phyloP scores from a whole-genome alignment of 208 protist species.

The Vickermania ingenoplastis region DNA sequence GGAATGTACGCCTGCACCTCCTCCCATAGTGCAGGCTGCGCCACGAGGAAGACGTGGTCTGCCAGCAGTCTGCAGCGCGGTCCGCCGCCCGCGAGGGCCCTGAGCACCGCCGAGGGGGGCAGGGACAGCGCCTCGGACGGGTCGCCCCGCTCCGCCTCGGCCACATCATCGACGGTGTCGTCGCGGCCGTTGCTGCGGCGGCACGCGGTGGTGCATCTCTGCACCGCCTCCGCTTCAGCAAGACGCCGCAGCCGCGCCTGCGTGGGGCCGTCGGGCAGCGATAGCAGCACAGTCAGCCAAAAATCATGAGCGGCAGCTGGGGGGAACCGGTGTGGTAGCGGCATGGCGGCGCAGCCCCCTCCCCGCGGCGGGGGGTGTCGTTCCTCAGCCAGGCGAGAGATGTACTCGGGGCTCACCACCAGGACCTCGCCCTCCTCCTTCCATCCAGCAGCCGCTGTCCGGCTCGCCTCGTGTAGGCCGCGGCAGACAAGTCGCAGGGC shows the following conservation, averaged over 20 bases:
- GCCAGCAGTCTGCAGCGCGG: conserved; percentile 24
- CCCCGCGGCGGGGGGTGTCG: background rate
- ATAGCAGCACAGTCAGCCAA: background rate
- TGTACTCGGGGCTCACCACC: background rate
- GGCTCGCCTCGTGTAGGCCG: background rate
- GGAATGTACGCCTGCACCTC: conserved; percentile 41
- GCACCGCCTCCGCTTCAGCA: no score
- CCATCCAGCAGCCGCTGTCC: background rate
- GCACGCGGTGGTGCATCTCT: no score
- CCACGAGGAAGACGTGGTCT: conserved; percentile 41
- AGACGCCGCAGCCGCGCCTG: background rate
- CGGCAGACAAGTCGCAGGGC: background rate
- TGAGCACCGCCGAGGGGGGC: background rate
- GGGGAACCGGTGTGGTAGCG: background rate
- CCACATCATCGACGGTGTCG: no score
- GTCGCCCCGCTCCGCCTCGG: no score
- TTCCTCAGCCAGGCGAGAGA: background rate
- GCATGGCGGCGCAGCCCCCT: background rate
- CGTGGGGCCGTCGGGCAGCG: background rate
- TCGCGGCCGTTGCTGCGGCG: no score
- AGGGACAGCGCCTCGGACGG: background rate
- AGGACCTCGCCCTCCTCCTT: background rate
- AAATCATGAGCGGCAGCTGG: background rate
- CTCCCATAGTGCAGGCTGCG: conserved; percentile 49
- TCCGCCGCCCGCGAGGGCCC: background rate